These are phyloP conservation scores for Auriscalpium microsporum DNA, from an alignment of 768 basidiomycete species.

Conservation along the genomic window DNA sequence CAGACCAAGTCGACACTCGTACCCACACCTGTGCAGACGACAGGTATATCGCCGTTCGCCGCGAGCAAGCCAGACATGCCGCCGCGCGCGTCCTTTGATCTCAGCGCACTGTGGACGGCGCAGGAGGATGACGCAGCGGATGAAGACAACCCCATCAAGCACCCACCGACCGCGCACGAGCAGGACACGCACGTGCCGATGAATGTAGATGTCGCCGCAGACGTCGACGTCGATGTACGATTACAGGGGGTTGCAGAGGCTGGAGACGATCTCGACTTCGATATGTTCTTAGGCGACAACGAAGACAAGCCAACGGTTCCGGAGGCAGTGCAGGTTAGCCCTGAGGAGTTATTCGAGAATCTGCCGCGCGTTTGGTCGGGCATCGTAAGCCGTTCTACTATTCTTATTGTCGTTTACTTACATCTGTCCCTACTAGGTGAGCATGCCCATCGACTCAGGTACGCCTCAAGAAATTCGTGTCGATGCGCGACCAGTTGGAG, in stretches of 20 bases:
- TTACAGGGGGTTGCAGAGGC: conserved; percentile 12
- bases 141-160: background rate
- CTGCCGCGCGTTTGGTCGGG: conserved; percentile 64
- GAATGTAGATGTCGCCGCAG: conserved; percentile 35
- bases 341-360: conserved; percentile 40
- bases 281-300: conserved; percentile 36
- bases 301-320: conserved; percentile 36
- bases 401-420: conserved; percentile 12
- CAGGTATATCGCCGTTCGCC: conserved; percentile 28
- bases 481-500: conserved; percentile 72
- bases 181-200: conserved; percentile 26
- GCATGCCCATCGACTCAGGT: conserved; percentile 71
- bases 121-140: conserved; percentile 18
- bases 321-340: background rate
- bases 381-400: conserved; percentile 38
- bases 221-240: conserved; percentile 20
- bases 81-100: conserved; percentile 53
- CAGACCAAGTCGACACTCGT: background rate
- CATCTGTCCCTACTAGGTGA: conserved; percentile 38
- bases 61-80: conserved; percentile 35
- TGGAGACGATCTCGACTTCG: conserved; percentile 74
- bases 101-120: conserved; percentile 64
- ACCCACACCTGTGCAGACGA: conserved; percentile 17
- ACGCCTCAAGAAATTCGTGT: conserved; percentile 60
- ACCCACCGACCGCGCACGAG: conserved; percentile 1